A percentile compares a stretch with the other conserved stretches of the same genome.
These are phyloP conservation scores for Mycena epipterygia DNA, from an alignment of 768 basidiomycete genomes.

Conservation along the genomic window DNA sequence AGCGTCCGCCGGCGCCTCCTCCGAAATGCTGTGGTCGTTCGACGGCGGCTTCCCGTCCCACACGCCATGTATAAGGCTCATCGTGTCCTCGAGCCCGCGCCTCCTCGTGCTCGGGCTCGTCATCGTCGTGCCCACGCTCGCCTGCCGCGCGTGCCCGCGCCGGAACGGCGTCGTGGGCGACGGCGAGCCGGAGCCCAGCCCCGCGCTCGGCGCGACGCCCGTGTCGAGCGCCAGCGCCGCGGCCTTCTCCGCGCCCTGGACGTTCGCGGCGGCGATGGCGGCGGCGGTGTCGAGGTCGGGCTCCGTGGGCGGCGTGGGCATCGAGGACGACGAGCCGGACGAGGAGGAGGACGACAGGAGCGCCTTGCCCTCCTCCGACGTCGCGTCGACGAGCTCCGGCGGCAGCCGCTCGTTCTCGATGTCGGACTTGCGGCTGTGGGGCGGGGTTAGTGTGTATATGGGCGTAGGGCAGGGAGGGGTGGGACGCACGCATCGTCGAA, in stretches of 20 bases:
- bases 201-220: neutral
- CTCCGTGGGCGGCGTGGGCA: constrained; percentile 50
- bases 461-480: constrained; percentile 1
- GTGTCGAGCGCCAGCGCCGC: constrained; percentile 15
- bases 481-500: constrained; percentile 94
- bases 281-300: constrained; percentile 59
- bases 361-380: constrained; percentile 78
- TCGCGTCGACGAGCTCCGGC: constrained; percentile 91
- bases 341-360: constrained; percentile 69
- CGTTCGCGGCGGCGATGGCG: constrained; percentile 54
- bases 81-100: constrained; percentile 94
- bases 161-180: constrained; percentile 61
- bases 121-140: constrained; percentile 94
- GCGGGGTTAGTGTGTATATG: neutral
- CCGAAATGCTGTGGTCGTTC: constrained; percentile 29
- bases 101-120: constrained; percentile 94
- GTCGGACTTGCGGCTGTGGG: constrained; percentile 89
- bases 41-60: constrained; percentile 75
- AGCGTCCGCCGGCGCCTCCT: constrained; percentile 22
- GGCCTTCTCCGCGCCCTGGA: constrained; percentile 39
- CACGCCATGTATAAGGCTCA: constrained; percentile 93
- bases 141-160: constrained; percentile 80
- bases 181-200: constrained; percentile 21
- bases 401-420: constrained; percentile 99
- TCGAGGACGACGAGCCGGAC: constrained; percentile 46